Evolutionary conservation across 2,329 filamentous ascomycete species (phyloP), one percentile per base, ranked within the genome.

Genomic region (Cytospora mali): DNA sequence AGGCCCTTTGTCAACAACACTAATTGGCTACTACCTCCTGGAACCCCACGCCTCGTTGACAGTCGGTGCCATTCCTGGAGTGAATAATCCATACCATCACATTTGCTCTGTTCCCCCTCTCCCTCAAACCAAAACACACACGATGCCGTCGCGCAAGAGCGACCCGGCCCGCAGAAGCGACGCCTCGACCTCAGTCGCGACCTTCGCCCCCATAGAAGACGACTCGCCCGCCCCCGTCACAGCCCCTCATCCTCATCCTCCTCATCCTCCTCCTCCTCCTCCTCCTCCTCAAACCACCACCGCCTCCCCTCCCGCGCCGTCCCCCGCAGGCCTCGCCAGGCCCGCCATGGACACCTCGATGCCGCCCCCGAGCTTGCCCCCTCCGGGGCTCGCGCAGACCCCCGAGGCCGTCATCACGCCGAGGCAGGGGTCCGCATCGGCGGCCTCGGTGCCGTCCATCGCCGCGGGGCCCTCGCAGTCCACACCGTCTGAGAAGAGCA

Each of bases 71-170:
- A 3, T 23, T 23, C 42, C 18, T 11, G n/a, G 9, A 6, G 7
- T 2, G 23, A 11, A n/a, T 39, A n/a, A 39, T 39, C 35, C 16
- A 6, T n/a, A 11, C 42, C 4, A 46, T 46, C n/a, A 6, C 21
- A n/a, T 46, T n/a, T 46, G 42, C 42, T 46, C n/a, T 46, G 50
- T 35, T 51, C 29, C 23, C 14, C 33, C 33, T 29, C 31, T 18
- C 3, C 35, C 13, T 18, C 25, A 14, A 46, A 35, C 33, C 57
- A 23, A 23, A 29, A 21, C 10, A 61, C 61, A 54, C 67, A 65
- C 68, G 60, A 86, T 87, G 84, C 81, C 84, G 54, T 78, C 84
- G 28, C 79, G 81, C 58, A 88, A 87, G 72, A 82, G 79, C 66
- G 83, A 84, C 68, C 69, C 75, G 29, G 61, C 71, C 49, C 76